Percentiles rank a stretch among this genome's conserved stretches.
Evolutionary conservation across 768 basidiomycete species (phyloP).

Genomic region (Phaffia tasmanica): DNA sequence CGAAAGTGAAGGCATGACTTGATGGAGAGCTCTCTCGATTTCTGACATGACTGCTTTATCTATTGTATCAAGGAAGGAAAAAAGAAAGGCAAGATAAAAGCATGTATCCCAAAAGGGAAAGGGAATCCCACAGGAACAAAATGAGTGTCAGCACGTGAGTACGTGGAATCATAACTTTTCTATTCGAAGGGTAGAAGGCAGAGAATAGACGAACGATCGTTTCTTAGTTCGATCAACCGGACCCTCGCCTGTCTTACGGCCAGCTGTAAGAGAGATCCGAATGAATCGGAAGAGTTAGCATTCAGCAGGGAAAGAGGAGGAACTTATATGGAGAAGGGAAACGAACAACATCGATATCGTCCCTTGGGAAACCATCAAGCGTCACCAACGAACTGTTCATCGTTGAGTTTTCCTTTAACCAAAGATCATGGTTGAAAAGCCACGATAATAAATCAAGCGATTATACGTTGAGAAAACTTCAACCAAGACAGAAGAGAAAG

Average conservation of each 20-base stretch:
- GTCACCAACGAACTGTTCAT: conserved; percentile 26
- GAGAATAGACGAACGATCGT: conserved; percentile 16
- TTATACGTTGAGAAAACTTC: background rate
- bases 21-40: conserved; percentile 21
- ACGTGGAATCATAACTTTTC: background rate
- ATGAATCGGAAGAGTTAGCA: background rate
- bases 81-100: no score
- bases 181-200: background rate
- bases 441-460: background rate
- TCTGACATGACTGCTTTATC: conserved; percentile 19
- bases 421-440: background rate
- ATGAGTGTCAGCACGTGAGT: background rate
- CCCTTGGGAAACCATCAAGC: conserved; percentile 24
- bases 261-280: background rate
- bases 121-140: background rate
- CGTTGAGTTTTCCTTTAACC: conserved; percentile 20
- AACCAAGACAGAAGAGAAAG: background rate
- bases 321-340: background rate
- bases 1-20: conserved; percentile 12
- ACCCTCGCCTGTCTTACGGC: conserved; percentile 22
- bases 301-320: no score
- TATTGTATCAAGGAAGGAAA: no score
- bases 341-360: conserved; percentile 24
- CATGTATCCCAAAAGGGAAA: background rate
- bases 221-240: conserved; percentile 24